Percentiles rank a stretch among this genome's conserved stretches.
Evolutionary conservation across 192 early-diverging fungal species (phyloP).

Genomic region (Fimicolochytrium jonesii): DNA sequence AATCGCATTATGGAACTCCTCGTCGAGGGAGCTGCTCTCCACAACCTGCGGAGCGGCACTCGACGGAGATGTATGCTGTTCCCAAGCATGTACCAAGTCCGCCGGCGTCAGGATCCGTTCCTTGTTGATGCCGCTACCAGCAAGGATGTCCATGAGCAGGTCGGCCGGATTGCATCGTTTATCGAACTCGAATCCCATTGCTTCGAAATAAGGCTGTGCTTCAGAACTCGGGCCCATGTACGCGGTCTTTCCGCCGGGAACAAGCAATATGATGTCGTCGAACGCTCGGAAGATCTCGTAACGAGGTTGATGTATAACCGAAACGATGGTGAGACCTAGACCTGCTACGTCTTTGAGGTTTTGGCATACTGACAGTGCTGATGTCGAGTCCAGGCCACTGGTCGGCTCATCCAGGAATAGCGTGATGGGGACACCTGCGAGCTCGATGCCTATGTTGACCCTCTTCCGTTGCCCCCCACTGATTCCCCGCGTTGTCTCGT

Average conservation of each 20-base stretch:
- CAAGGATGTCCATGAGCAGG: slow-evolving; percentile 48
- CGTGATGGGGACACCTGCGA: slow-evolving; percentile 53
- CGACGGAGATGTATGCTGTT: slow-evolving; percentile 11
- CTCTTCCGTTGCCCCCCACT: slow-evolving; percentile 72
- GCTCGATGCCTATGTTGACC: slow-evolving; percentile 76
- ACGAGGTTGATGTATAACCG: slow-evolving; percentile 69
- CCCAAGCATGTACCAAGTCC: slow-evolving; percentile 31
- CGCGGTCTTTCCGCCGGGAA: slow-evolving; percentile 63
- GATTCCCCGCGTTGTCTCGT: slow-evolving; percentile 59
- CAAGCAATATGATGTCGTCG: slow-evolving; percentile 65
- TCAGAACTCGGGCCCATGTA: slow-evolving; percentile 56
- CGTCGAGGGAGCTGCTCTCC: not conserved
- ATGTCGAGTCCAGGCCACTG: slow-evolving; percentile 64
- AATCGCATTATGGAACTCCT: slow-evolving; percentile 22
- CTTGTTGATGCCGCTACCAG: slow-evolving; percentile 29
- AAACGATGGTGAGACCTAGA: slow-evolving; percentile 55
- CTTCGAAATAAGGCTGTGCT: slow-evolving; percentile 46
- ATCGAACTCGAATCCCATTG: slow-evolving; percentile 37
- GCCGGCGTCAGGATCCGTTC: slow-evolving; percentile 10
- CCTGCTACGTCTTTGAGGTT: slow-evolving; percentile 52
- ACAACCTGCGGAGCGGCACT: not conserved
- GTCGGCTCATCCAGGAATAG: slow-evolving; percentile 73
- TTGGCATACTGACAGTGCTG: slow-evolving; percentile 57
- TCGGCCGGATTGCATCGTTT: slow-evolving; percentile 38
- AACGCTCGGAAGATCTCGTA: slow-evolving; percentile 61